A percentile compares a stretch with the other conserved stretches of the same genome.
Evolutionary conservation across 2,329 filamentous ascomycete genomes (phyloP).

Genomic region (Harringtonia lauricola): DNA sequence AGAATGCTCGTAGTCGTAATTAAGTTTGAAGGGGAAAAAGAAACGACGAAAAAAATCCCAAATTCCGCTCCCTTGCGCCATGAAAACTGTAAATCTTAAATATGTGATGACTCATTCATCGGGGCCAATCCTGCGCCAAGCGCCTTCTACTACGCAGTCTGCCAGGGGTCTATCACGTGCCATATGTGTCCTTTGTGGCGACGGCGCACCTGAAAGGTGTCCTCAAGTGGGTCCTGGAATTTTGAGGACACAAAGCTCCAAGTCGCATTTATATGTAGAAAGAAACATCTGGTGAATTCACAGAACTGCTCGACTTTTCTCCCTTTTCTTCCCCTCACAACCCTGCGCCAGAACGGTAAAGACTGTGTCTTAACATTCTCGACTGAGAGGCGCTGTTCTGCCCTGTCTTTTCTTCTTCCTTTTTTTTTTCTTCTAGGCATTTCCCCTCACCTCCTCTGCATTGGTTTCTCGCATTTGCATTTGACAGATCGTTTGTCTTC

Average conservation of each 20-base stretch:
- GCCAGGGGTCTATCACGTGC: slow-evolving; percentile 1
- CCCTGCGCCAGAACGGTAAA: neutral
- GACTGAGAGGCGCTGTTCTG: neutral
- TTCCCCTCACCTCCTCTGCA: neutral
- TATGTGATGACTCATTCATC: too few relatives aligned
- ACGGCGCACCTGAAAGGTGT: slow-evolving; percentile 12
- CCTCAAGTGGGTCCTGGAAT: slow-evolving; percentile 11
- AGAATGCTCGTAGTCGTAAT: too few relatives aligned
- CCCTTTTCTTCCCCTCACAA: neutral
- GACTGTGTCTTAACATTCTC: too few relatives aligned
- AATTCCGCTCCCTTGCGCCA: too few relatives aligned
- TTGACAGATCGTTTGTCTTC: neutral
- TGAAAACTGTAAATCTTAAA: too few relatives aligned
- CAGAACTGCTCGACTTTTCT: neutral
- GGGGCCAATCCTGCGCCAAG: too few relatives aligned
- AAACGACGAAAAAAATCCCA: too few relatives aligned
- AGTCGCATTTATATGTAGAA: neutral
- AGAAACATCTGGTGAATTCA: slow-evolving; percentile 5
- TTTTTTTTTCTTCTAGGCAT: neutral
- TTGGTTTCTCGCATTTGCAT: neutral
- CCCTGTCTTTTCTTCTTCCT: neutral
- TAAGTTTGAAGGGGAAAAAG: too few relatives aligned
- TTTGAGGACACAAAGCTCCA: slow-evolving; percentile 9
- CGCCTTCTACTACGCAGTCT: neutral
- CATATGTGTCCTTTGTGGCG: neutral